Evolutionary conservation across 2,329 filamentous ascomycete genomes (phyloP).

Genomic region (Aspergillus jensenii): DNA sequence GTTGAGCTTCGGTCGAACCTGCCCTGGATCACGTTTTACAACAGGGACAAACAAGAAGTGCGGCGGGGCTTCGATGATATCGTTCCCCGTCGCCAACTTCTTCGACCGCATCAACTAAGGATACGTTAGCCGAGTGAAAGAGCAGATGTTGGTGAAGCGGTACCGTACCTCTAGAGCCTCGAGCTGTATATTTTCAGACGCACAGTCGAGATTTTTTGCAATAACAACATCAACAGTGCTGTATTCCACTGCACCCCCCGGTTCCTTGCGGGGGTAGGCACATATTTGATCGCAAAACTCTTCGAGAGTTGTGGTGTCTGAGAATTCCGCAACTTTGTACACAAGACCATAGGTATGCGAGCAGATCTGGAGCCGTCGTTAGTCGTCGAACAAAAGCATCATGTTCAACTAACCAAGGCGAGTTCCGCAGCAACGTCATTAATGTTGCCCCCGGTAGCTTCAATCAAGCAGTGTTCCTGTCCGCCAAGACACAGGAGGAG

Average conservation of each 20-base stretch:
- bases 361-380: constrained; percentile 56
- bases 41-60: constrained; percentile 79
- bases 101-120: constrained; percentile 73
- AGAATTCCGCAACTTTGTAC: constrained; percentile 71
- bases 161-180: constrained; percentile 64
- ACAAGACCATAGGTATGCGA: constrained; percentile 70
- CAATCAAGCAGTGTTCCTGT: constrained; percentile 84
- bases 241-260: background rate
- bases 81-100: constrained; percentile 73
- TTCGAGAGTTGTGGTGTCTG: constrained; percentile 71
- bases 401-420: constrained; percentile 56
- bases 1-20: constrained; percentile 35
- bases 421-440: constrained; percentile 73
- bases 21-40: constrained; percentile 44
- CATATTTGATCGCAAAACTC: constrained; percentile 75
- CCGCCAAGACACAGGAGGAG: constrained; percentile 76
- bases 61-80: constrained; percentile 71
- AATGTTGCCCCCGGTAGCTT: constrained; percentile 63
- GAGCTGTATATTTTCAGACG: constrained; percentile 75
- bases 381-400: background rate
- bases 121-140: constrained; percentile 21
- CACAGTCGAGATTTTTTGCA: constrained; percentile 73
- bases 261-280: constrained; percentile 28
- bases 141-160: background rate
- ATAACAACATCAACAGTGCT: constrained; percentile 75